Evolutionary conservation across 176 grass and related monocot species (phyloP), one percentile per base, ranked within the genome.

Genomic region (Cenchrus fungigraminus): DNA sequence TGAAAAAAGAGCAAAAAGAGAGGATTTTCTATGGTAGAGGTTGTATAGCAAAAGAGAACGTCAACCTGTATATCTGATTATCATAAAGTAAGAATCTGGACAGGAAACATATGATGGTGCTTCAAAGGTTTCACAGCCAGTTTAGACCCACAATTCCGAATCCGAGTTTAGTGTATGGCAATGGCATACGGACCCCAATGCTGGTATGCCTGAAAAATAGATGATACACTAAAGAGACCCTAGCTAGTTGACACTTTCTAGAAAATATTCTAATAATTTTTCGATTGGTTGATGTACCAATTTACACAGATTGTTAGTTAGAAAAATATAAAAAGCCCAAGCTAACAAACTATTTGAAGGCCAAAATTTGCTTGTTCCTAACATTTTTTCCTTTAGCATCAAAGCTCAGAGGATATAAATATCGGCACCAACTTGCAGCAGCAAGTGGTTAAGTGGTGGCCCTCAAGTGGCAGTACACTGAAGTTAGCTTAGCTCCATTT

Each of bases 281-380:
- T 77, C 81, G 34, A 60, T 34, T 80, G 59, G 15, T 71, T 83
- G 19, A 53, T 16, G 8, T 13, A 20, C 44, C 19, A 13, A 19
- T 50, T 13, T 72, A 72, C 42, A 61, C 4, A 14, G 19, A 15
- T 6, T 68, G 12, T 20, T 56, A 56, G 6, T 52, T 68, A 54
- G 29, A 9, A 20, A 60, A 63, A 42, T 37, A 28, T 73, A 29
- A 75, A 44, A 19, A 28, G 13, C 9, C 1, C 19, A 76, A 64
- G 61, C 17, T 54, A 66, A 2, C 20, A 31, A 83, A 4, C 44
- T 51, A 83, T 63, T 88, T 9, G 14, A 76, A 62, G 28, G 73
- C 46, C 9, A 57, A 31, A 59, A 6, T 79, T 32, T 45, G 44
- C 40, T 15, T 43, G 12, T 67, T n/a, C 59, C 8, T 9, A 74